Conservation (phyloP, 495 filamentous ascomycete species). For the Lasiosphaeria miniovina region DNA sequence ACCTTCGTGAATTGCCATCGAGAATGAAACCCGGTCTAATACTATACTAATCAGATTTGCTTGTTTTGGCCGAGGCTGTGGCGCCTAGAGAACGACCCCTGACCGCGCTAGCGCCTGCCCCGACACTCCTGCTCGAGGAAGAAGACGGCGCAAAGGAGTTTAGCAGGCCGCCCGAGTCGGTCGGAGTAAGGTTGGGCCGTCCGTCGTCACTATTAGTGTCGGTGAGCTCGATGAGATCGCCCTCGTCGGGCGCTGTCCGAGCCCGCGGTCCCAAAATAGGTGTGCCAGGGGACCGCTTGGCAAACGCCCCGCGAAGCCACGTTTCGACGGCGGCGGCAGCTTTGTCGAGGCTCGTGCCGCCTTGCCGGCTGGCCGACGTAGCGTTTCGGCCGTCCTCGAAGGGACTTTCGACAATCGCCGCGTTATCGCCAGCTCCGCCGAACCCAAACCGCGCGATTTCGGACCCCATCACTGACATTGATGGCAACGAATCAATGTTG, state of each 20-base stretch:
- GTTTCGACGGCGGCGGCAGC: constrained; percentile 81
- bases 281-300: constrained; percentile 49
- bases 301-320: constrained; percentile 80
- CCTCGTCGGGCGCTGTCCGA: constrained; percentile 31
- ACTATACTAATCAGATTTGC: background rate
- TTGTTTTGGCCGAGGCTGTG: background rate
- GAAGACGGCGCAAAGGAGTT: constrained; percentile 11
- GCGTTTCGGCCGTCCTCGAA: constrained; percentile 43
- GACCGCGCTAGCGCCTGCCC: constrained; percentile 6
- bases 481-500: constrained; percentile 54
- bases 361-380: constrained; percentile 27
- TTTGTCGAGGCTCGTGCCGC: constrained; percentile 60
- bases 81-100: constrained; percentile 6
- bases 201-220: constrained; percentile 58
- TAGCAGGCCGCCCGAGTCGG: constrained; percentile 14
- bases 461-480: constrained; percentile 51
- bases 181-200: constrained; percentile 10
- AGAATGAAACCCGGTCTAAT: background rate
- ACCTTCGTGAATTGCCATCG: too few species aligned
- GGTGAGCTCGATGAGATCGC: constrained; percentile 82
- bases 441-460: constrained; percentile 52
- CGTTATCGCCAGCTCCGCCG: constrained; percentile 24
- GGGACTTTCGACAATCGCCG: constrained; percentile 49
- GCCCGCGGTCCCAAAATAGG: constrained; percentile 42
- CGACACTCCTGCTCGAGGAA: constrained; percentile 32